These are phyloP conservation scores for Triticum aestivum DNA, from an alignment of 176 grass and related monocot genomes.

Conservation along the genomic window IWGSC_CS_RefSeq_v2.1 NC_057809.1:600254589-600255088, in stretches of 20 bases:
- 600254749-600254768: constrained; percentile 12
- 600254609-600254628: not conserved
- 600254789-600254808: too few species aligned
- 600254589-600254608: not conserved
- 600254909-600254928: too few species aligned
- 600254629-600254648: not conserved
- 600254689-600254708: not conserved
- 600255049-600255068: too few species aligned
- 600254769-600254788: not conserved
- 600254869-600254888: too few species aligned
- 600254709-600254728: not conserved
- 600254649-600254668: not conserved
- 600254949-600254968: not conserved
- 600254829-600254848: too few species aligned
- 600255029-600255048: too few species aligned
- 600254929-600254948: too few species aligned
- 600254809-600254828: too few species aligned
- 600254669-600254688: not conserved
- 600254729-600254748: not conserved
- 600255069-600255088: too few species aligned
- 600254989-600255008: not conserved
- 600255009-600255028: not conserved
- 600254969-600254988: not conserved
- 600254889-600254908: too few species aligned
- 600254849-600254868: too few species aligned